Conservation (phyloP, 371 early-diverging fungal genomes). For the Polyrhizophydium stewartii region DNA sequence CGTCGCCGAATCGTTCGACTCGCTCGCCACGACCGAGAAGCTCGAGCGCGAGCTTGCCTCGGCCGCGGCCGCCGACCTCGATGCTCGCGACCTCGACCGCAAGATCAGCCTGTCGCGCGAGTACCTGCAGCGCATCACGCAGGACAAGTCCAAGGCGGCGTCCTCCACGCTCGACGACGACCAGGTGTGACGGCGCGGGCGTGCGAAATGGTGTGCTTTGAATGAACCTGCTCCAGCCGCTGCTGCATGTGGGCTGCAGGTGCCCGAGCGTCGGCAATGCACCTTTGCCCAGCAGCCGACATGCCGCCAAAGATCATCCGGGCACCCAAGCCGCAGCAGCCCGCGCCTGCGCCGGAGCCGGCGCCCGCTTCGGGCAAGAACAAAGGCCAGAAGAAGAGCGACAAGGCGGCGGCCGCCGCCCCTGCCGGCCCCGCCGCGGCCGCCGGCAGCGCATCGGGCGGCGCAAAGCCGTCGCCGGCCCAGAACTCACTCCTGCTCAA, state of each 20-base stretch:
- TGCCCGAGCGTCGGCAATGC: no score
- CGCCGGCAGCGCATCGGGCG: not conserved
- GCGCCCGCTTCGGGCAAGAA: not conserved
- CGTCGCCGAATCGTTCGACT: conserved; percentile 39
- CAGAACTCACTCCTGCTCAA: not conserved
- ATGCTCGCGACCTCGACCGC: conserved; percentile 42
- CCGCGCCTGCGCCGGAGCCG: not conserved
- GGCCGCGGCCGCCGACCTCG: conserved; percentile 36
- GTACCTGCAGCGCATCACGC: conserved; percentile 28
- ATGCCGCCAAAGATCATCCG: conserved; percentile 6
- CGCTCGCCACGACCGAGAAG: conserved; percentile 28
- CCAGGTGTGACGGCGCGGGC: no score
- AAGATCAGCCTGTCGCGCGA: conserved; percentile 46
- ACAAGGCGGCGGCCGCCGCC: not conserved
- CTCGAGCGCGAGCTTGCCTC: conserved; percentile 48
- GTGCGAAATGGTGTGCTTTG: no score
- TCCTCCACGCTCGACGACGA: not conserved
- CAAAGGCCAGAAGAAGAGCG: not conserved
- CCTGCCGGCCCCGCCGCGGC: not conserved
- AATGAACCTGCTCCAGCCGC: not conserved
- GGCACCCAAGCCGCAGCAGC: not conserved
- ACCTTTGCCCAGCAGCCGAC: no score
- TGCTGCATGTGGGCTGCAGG: no score
- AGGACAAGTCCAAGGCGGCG: not conserved
- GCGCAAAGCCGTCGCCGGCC: not conserved